Conservation (phyloP, 306 rosid species). For the Sechiopsis laciniata region DNA sequence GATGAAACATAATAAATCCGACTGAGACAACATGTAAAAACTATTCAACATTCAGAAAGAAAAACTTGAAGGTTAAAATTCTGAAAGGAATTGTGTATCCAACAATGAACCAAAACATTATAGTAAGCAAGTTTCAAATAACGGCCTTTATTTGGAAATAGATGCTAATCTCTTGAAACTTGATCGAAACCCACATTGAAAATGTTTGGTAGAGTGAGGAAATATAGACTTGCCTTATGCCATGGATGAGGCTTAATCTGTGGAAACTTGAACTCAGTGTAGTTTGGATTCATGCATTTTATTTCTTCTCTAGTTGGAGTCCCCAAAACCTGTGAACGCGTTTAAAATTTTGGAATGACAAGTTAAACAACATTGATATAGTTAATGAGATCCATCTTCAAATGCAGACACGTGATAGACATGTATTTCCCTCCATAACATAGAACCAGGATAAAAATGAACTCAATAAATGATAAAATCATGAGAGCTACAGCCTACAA, state of each 20-base stretch:
- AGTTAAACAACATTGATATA: neutral
- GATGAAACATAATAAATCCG: conserved; percentile 1
- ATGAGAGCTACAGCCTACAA: neutral
- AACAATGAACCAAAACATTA: neutral
- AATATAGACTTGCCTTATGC: conserved; percentile 63
- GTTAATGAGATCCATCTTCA: neutral
- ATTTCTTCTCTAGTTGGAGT: conserved; percentile 99
- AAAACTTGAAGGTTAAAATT: neutral
- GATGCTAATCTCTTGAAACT: neutral
- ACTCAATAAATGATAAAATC: neutral
- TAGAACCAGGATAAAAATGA: neutral
- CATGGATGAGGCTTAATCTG: conserved; percentile 99
- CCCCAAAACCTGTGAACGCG: conserved; percentile 72
- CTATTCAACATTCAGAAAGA: neutral
- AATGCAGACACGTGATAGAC: neutral
- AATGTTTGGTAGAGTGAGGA: conserved; percentile 5
- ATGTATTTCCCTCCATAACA: neutral
- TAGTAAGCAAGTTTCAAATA: neutral
- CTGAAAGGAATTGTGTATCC: neutral
- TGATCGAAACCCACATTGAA: neutral
- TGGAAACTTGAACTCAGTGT: conserved; percentile 93
- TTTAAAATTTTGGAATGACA: conserved; percentile 13
- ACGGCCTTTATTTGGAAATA: neutral
- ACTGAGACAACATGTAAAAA: neutral
- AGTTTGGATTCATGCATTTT: conserved; percentile 99